A percentile compares a stretch with the other conserved stretches of the same genome.
phyloP scores from a whole-genome alignment of 345 rosid species.

The Raphanus raphanistrum region DNA sequence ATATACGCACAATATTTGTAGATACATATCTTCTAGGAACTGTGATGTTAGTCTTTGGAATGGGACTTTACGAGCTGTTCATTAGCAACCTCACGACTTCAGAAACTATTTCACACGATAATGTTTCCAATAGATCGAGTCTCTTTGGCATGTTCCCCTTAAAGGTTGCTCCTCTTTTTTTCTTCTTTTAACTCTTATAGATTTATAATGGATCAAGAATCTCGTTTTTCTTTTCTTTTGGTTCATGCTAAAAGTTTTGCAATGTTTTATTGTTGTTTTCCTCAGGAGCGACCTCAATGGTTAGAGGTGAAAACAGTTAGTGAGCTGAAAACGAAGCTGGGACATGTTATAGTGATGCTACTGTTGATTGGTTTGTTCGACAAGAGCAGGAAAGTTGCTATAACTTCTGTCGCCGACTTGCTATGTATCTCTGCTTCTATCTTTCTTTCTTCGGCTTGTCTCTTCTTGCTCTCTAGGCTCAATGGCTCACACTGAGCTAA shows the following conservation, averaged over 20 bases:
- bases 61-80: conserved; percentile 95
- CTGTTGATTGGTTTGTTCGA: conserved; percentile 85
- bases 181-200: not conserved
- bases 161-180: conserved; percentile 45
- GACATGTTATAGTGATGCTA: conserved; percentile 96
- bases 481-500: conserved; percentile 37
- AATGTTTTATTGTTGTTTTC: not conserved
- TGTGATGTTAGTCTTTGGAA: conserved; percentile 91
- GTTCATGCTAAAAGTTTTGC: not conserved
- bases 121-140: conserved; percentile 48
- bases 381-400: conserved; percentile 72
- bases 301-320: conserved; percentile 74
- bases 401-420: conserved; percentile 67
- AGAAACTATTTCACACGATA: conserved; percentile 43
- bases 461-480: conserved; percentile 81
- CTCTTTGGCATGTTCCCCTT: conserved; percentile 76
- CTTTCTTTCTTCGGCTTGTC: conserved; percentile 76
- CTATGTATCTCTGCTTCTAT: conserved; percentile 80
- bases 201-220: not conserved
- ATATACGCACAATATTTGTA: conserved; percentile 15
- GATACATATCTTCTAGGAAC: conserved; percentile 93
- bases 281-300: conserved; percentile 85
- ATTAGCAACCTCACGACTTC: conserved; percentile 73
- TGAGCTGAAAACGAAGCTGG: conserved; percentile 81
- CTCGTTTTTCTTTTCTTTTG: not conserved